Base-by-base conservation (phyloP, 805 yeast species). In the Zygotorulaspora danielsina region DNA sequence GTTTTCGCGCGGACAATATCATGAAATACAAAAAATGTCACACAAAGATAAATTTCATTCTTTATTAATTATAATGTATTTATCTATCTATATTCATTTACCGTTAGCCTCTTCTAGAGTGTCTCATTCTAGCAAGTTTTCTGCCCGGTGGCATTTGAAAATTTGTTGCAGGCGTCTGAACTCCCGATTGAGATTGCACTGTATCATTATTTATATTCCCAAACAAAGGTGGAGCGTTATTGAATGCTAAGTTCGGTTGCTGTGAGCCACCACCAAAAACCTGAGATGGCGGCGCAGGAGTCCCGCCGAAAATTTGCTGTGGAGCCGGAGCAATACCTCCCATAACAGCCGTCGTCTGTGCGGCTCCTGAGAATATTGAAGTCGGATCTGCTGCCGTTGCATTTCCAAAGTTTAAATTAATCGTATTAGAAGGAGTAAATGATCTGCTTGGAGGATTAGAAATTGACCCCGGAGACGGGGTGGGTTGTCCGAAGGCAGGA, bases 61-160 rank as follows among this genome's bases (percentile, higher is more conserved):
- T n/a, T n/a, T n/a, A n/a, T n/a, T n/a, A n/a, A n/a, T n/a, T n/a
- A n/a, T n/a, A n/a, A n/a, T n/a, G n/a, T n/a, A n/a, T n/a, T n/a
- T n/a, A n/a, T n/a, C n/a, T n/a, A n/a, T n/a, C n/a, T n/a, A n/a
- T n/a, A n/a, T n/a, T n/a, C 15, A n/a, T 4, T 27, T 27, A 5
- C 7, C 4, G 18, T 15, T 27, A 27, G 15, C 34, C 40, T 21
- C 64, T 51, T 44, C 62, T 53, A 18, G 59, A 41, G 13, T 45
- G 49, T 42, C 63, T 53, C 62, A 58, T 58, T 36, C 64, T 50
- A 13, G 64, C 63, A 15, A 59, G 29, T 27, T 46, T 48, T 35
- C 64, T 55, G 15, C 49, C 49, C 8, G 50, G 50, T 5, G 50
- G 46, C 19, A 49, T 13, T 15, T 44, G 48, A 31, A 44, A 40